phyloP scores from a whole-genome alignment of 139 green algal species.

The Gonium pectorale region DNA sequence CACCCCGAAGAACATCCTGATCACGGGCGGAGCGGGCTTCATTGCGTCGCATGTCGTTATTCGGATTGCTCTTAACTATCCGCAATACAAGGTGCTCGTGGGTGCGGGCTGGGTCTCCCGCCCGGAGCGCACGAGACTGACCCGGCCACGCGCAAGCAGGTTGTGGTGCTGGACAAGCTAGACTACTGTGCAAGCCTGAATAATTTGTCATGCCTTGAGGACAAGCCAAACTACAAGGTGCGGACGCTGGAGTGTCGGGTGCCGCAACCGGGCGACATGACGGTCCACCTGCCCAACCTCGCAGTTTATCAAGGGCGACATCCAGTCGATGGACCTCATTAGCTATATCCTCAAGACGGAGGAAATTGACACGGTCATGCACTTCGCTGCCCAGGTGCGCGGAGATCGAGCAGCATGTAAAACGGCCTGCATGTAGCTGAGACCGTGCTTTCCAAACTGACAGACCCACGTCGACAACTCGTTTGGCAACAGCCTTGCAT shows the following conservation, averaged over 20 bases:
- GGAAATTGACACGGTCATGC: conserved; percentile 97
- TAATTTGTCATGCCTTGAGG: conserved; percentile 78
- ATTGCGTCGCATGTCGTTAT: conserved; percentile 93
- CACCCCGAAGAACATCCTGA: conserved; percentile 78
- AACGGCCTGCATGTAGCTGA: neutral
- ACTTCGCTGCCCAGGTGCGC: conserved; percentile 93
- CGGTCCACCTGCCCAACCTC: neutral
- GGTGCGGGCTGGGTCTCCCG: too few species aligned
- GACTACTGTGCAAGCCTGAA: conserved; percentile 94
- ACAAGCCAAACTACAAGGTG: conserved; percentile 90
- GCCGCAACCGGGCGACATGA: too few species aligned
- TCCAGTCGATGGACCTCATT: conserved; percentile 92
- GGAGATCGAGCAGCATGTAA: neutral
- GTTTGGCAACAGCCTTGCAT: conserved; percentile 96
- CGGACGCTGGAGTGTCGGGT: neutral
- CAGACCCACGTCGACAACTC: conserved; percentile 99
- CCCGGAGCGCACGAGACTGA: neutral
- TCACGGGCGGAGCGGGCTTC: conserved; percentile 95
- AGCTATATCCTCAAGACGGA: conserved; percentile 87
- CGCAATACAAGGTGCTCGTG: conserved; percentile 90
- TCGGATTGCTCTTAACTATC: conserved; percentile 79
- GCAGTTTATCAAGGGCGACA: conserved; percentile 95
- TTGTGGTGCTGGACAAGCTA: conserved; percentile 96
- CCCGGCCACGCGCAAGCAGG: conserved; percentile 50
- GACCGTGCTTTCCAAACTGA: too few species aligned